Evolutionary conservation across 306 rosid genomes (phyloP), one percentile per base, ranked within the genome.

Genomic region (Cucurbita ficifolia): DNA sequence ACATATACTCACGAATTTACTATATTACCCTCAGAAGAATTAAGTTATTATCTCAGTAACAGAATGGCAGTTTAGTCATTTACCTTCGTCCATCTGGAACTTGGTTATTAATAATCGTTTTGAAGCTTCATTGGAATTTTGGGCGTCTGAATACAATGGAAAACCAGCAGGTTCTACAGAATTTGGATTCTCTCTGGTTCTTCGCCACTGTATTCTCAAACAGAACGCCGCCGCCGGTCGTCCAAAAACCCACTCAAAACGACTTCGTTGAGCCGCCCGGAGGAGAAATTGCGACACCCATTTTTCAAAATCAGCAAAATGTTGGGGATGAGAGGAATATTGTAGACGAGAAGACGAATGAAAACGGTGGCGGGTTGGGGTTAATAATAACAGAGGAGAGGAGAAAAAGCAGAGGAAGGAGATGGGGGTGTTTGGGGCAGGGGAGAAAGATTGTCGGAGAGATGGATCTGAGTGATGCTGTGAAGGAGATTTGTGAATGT

Each of bases 171-270:
- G 85, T 85, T 45, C 2, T 62, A 40, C 82, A 86, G 55, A 70
- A 69, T 76, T 70, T 88, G 0, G 90, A 88, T 77, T 83, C 84
- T 50, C 85, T 88, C 45, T 91, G 92, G 96, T 88, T 88, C 87
- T 88, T 67, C 82, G 67, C 82, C 72, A 84, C 79, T 68, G 73
- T 88, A 59, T 59, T 90, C 49, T 42, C 71, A 35, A 11, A 18
- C 36, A 40, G 12, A 43, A 12, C 39, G 54, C 49, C 50, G 50
- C 38, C 38, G 1, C 53, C 53, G 53, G 8, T 16, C 54, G 29
- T 67, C 38, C 19, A 12, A 45, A 39, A 40, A 2, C 70, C 50
- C 17, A n/a, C 29, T 39, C 50, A 17, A n/a, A 21, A 45, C 54
- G 33, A 13, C 50, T 35, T 46, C 39, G 54, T 11, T 4, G 38